Conservation (phyloP, 352 stramenopile species). For the Globisporangium paroecandrum region DNA sequence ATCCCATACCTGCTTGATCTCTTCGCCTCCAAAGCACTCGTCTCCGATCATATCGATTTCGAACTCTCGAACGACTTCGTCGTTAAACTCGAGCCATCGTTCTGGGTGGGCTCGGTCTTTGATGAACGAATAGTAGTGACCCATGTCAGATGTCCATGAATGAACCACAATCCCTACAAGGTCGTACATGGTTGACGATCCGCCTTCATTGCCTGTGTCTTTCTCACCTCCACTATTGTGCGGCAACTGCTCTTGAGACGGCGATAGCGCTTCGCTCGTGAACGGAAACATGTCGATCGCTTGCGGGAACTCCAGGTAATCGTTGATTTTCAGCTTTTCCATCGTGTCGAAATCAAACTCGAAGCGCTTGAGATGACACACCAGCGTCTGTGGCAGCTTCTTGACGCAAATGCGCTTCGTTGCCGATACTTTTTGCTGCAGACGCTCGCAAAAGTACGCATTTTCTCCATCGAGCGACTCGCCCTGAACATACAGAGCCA, state of each 20-base stretch:
- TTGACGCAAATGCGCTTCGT: slow-evolving; percentile 86
- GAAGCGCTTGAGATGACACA: slow-evolving; percentile 86
- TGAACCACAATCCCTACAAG: slow-evolving; percentile 92
- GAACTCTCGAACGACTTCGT: slow-evolving; percentile 84
- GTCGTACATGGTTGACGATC: slow-evolving; percentile 62
- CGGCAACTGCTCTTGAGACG: neutral
- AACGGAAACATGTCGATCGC: slow-evolving; percentile 90
- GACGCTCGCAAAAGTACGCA: slow-evolving; percentile 71
- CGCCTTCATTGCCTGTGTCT: neutral
- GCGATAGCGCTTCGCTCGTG: slow-evolving; percentile 61
- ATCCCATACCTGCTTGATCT: slow-evolving; percentile 63
- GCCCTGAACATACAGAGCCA: slow-evolving; percentile 67
- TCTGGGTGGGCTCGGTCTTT: slow-evolving; percentile 52
- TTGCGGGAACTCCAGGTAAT: slow-evolving; percentile 77
- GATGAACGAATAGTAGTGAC: slow-evolving; percentile 95
- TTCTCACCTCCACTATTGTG: neutral
- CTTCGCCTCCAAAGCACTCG: slow-evolving; percentile 90
- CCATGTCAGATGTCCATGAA: slow-evolving; percentile 88
- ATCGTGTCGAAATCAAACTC: slow-evolving; percentile 89
- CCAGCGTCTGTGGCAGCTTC: slow-evolving; percentile 64
- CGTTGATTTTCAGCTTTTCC: slow-evolving; percentile 88
- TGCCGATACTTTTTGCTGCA: slow-evolving; percentile 66
- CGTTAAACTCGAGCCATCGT: slow-evolving; percentile 93
- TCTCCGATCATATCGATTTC: slow-evolving; percentile 63
- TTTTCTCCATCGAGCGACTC: slow-evolving; percentile 78